Evolutionary conservation across 768 basidiomycete species (phyloP).

Genomic region (Lepiota venenata): DNA sequence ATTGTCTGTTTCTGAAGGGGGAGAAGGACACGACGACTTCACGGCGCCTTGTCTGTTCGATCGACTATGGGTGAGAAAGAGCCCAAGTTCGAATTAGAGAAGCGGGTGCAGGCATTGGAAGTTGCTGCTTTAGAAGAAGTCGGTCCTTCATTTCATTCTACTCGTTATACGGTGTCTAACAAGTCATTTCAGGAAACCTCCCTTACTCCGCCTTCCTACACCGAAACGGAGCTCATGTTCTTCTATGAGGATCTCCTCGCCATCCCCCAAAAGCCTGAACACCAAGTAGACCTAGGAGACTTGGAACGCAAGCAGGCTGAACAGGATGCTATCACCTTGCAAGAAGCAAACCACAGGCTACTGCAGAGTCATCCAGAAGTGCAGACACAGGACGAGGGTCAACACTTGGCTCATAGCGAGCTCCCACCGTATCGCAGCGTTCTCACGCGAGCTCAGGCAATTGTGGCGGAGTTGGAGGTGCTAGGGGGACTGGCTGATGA

Average conservation of each 20-base stretch:
- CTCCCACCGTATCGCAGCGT: conserved; percentile 29
- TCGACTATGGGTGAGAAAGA: neutral
- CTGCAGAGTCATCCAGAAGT: conserved; percentile 3
- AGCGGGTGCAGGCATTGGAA: conserved; percentile 13
- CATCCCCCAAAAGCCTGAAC: conserved; percentile 8
- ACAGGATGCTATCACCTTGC: conserved; percentile 7
- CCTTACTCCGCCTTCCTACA: conserved; percentile 2
- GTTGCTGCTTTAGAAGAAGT: conserved; percentile 11
- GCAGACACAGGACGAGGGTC: conserved; percentile 3
- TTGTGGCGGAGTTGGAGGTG: conserved; percentile 30
- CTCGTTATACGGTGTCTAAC: no score
- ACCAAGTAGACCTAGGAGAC: conserved; percentile 4
- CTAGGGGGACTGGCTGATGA: conserved; percentile 18
- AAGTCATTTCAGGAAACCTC: conserved; percentile 10
- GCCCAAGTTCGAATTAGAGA: conserved; percentile 12
- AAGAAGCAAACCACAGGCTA: neutral
- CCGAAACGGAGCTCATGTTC: conserved; percentile 13
- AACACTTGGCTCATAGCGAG: conserved; percentile 7
- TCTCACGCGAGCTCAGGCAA: conserved; percentile 29
- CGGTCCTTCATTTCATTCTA: neutral
- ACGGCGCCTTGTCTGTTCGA: neutral
- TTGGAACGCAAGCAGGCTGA: conserved; percentile 3
- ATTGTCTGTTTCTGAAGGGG: neutral
- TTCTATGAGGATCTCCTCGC: conserved; percentile 18
- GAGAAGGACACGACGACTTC: neutral